Conservation (phyloP, 2,329 filamentous ascomycete genomes). For the Botryotinia globosa region DNA sequence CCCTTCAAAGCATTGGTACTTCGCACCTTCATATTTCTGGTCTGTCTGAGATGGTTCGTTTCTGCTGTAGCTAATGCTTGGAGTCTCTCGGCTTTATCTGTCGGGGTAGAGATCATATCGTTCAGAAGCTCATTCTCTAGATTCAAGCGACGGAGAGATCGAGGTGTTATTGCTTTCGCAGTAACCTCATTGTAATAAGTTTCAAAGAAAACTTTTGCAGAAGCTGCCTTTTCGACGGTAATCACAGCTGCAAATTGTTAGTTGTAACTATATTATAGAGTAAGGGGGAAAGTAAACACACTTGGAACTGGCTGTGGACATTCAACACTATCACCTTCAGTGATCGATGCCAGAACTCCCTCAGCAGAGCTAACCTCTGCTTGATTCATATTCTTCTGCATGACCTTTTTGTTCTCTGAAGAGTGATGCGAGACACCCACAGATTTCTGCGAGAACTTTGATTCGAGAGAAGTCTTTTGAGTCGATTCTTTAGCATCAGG, state of each 20-base stretch:
- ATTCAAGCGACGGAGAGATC: conserved; percentile 58
- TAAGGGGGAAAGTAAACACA: conserved; percentile 20
- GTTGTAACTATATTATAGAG: background rate
- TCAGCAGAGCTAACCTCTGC: conserved; percentile 30
- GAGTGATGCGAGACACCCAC: conserved; percentile 32
- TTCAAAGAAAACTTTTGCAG: conserved; percentile 84
- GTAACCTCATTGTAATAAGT: conserved; percentile 75
- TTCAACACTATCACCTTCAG: conserved; percentile 27
- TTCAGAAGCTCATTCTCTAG: conserved; percentile 63
- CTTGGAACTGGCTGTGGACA: conserved; percentile 34
- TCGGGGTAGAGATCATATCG: conserved; percentile 37
- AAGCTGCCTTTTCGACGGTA: conserved; percentile 75
- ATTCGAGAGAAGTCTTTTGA: conserved; percentile 42
- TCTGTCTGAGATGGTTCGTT: conserved; percentile 70
- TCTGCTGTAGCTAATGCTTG: conserved; percentile 64
- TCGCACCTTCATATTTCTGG: conserved; percentile 65
- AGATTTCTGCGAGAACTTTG: conserved; percentile 40
- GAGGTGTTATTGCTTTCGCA: conserved; percentile 51
- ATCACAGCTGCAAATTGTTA: conserved; percentile 30
- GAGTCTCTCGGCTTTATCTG: conserved; percentile 54
- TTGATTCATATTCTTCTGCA: conserved; percentile 23
- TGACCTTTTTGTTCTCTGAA: conserved; percentile 34
- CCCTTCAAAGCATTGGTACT: conserved; percentile 42
- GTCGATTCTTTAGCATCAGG: conserved; percentile 36
- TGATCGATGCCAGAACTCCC: conserved; percentile 33